These are phyloP conservation scores for Pyrenophora tritici-repentis DNA, from an alignment of 2,329 filamentous ascomycete species.

Conservation along the genomic window DNA sequence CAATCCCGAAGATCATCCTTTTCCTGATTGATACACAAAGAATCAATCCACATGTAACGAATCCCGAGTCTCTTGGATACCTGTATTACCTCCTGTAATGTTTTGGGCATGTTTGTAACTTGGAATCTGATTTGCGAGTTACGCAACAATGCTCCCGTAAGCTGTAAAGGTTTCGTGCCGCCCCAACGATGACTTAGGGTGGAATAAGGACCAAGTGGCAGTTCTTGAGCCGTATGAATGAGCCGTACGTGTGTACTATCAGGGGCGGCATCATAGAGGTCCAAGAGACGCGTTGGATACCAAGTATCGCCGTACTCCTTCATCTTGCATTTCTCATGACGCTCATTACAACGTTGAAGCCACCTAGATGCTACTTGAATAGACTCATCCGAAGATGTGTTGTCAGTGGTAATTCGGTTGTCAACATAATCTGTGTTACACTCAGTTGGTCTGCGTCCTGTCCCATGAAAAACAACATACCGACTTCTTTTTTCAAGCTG, in stretches of 20 bases:
- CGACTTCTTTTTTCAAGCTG: background rate
- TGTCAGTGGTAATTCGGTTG: background rate
- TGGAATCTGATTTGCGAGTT: background rate
- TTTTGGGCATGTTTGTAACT: slow-evolving; percentile 12
- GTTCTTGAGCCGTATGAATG: slow-evolving; percentile 2
- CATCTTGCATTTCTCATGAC: background rate
- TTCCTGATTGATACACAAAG: slow-evolving; percentile 12
- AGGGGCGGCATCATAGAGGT: background rate
- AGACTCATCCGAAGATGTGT: background rate
- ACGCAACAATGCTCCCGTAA: slow-evolving; percentile 1
- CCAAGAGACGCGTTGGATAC: slow-evolving; percentile 15
- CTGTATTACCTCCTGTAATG: slow-evolving; percentile 25
- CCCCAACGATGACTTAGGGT: slow-evolving; percentile 18
- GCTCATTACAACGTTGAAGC: slow-evolving; percentile 3
- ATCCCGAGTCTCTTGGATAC: slow-evolving; percentile 15
- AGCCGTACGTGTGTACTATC: slow-evolving; percentile 1
- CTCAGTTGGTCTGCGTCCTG: background rate
- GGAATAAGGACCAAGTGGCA: slow-evolving; percentile 2
- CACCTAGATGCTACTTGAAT: slow-evolving; percentile 1
- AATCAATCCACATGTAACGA: slow-evolving; percentile 27
- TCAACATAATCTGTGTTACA: background rate
- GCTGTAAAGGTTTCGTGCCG: background rate
- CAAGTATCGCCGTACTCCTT: background rate
- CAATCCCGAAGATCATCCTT: background rate
- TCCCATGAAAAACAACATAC: background rate